Evolutionary conservation across 2,329 filamentous ascomycete genomes (phyloP).

Genomic region (Penicillium sp.): DNA sequence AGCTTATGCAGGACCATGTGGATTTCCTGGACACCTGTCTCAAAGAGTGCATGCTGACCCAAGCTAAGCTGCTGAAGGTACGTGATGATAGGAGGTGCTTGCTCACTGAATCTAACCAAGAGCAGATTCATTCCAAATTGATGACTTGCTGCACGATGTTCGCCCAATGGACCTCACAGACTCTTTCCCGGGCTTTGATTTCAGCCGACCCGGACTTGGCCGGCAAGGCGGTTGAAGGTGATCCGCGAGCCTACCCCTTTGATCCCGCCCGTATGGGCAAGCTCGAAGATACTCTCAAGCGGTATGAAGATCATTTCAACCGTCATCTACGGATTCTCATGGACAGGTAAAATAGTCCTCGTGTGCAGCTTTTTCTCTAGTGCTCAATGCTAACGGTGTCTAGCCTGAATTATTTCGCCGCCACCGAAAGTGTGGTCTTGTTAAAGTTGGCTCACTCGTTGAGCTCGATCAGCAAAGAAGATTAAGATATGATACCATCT

Average conservation of each 20-base stretch:
- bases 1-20: conserved; percentile 98
- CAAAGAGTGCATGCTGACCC: conserved; percentile 98
- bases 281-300: conserved; percentile 80
- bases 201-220: conserved; percentile 76
- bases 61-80: conserved; percentile 89
- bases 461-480: conserved; percentile 43
- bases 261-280: conserved; percentile 66
- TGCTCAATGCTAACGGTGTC: background rate
- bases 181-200: conserved; percentile 79
- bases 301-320: conserved; percentile 92
- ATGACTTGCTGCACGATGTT: conserved; percentile 96
- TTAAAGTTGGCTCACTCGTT: conserved; percentile 63
- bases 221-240: conserved; percentile 27
- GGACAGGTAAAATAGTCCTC: conserved; percentile 59
- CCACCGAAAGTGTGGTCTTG: conserved; percentile 93
- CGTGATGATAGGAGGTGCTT: conserved; percentile 21
- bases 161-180: conserved; percentile 76
- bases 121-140: conserved; percentile 90
- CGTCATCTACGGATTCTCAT: conserved; percentile 89
- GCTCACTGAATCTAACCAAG: conserved; percentile 4
- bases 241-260: conserved; percentile 51
- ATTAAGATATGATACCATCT: conserved; percentile 28
- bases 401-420: conserved; percentile 86
- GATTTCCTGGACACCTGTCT: conserved; percentile 97
- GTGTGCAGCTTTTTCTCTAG: background rate